Evolutionary conservation across 164 flowering plant genomes (phyloP).

Genomic region (Tetracentron sinense): DNA sequence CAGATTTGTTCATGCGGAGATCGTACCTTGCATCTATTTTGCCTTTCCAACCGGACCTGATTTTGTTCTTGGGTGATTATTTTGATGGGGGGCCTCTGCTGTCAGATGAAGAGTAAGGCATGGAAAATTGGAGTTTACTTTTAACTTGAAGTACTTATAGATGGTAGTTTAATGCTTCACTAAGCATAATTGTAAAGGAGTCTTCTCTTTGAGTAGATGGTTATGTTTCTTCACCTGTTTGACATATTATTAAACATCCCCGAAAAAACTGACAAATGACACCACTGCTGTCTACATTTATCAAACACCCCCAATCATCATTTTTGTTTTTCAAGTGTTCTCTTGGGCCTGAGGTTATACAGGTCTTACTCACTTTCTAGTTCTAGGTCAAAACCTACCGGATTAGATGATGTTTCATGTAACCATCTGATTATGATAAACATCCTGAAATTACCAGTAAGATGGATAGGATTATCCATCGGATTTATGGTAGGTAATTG

Average conservation of each 20-base stretch:
- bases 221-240: background rate
- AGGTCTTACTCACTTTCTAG: no score
- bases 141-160: background rate
- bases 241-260: background rate
- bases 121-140: slow-evolving; percentile 1
- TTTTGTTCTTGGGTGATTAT: slow-evolving; percentile 84
- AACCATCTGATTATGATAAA: no score
- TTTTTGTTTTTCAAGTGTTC: no score
- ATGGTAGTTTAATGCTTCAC: background rate
- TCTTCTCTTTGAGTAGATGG: background rate
- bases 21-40: slow-evolving; percentile 60
- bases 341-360: no score
- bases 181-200: background rate
- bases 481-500: no score
- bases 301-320: no score
- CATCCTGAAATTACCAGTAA: no score
- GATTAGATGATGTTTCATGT: no score
- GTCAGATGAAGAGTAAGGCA: slow-evolving; percentile 84
- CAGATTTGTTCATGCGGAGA: slow-evolving; percentile 87
- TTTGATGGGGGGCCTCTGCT: slow-evolving; percentile 81
- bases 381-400: no score
- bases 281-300: background rate
- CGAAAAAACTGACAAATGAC: background rate
- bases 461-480: no score
- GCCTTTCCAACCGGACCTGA: slow-evolving; percentile 72